Base-by-base conservation (phyloP, 78 protist genomes). In the Neovahlkampfia damariscottae region DNA sequence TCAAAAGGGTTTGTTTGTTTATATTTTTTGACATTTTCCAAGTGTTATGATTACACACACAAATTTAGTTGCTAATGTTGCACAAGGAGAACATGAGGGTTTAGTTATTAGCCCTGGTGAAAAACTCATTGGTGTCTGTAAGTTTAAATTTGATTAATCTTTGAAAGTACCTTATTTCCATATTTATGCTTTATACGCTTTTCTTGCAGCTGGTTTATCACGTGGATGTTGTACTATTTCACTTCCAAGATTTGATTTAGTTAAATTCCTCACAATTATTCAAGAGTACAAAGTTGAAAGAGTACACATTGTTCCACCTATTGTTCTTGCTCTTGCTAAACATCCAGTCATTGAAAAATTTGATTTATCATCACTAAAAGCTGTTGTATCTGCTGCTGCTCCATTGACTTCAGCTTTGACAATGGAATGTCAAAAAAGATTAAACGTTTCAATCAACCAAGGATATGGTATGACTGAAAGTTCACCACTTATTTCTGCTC, bases 401-500 rank as follows among this genome's bases (percentile, higher is more conserved):
- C 94, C 96, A 4, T 81, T 87, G 5, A 50, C 69, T 8, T 69
- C 8, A 10, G 82, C 31, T 6, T 40, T 87, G 36, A 7, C 67
- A 34, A 30, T 1, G 81, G 9, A 19, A 34, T 59, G 35, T 37
- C 71, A 37, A 5, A 41, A 2, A 66, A 75, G 71, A 74, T 74
- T 36, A 38, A 35, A 3, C 38, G 66, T 72, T 0, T 29, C 10
- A 0, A 58, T 83, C 5, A 74, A 78, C 34, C 96, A 90, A 76
- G 94, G 85, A 0, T 93, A 84, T 28, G 96, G 96, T 6, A 77
- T 91, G 86, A 87, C 93, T 0, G 96, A 93, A 59, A 0, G 70
- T 3, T 84, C 90, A 10, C 95, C 92, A 1, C 71, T 82, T 5
- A 73, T 77, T 39, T 41, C 79, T 3, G 59, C 3, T 29, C 75